Evolutionary conservation across 2,329 filamentous ascomycete genomes (phyloP), one percentile per base, ranked within the genome.

Genomic region (Laburnicola sp.): DNA sequence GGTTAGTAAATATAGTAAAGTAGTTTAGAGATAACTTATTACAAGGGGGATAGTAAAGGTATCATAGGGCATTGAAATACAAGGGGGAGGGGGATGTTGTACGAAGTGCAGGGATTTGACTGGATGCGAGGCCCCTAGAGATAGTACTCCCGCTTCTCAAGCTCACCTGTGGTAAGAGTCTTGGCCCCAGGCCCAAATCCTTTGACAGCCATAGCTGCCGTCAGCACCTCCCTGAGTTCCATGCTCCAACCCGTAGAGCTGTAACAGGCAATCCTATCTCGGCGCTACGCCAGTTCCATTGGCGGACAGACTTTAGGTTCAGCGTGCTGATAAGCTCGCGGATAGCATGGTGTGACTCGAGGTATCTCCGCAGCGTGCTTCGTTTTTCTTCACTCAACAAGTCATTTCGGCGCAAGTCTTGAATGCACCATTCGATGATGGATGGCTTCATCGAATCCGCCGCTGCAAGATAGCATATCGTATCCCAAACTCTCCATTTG

Each of bases 361-460:
- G 44, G 41, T 69, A 71, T 3, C 44, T n/a, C 31, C 64, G 58
- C 11, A 71, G 61, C 0, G 37, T 55, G n/a, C 47, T 51, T 43
- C 54, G 65, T 59, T 81, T 82, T 37, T 83, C 78, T 2, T 78
- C 73, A 4, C 75, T 76, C 22, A 84, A 66, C 1, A 81, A 61
- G 35, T 80, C 78, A 3, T 75, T 75, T 26, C 71, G 68, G 25
- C 84, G 64, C 16, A 85, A 66, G 2, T 80, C 77, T 9, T 72
- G 67, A 46, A 83, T 80, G 9, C 75, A 74, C 66, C 71, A 76
- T 25, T 72, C 66, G 4, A 85, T 69, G 6, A 69, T 63, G 0
- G 71, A n/a, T n/a, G n/a, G n/a, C 54, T 3, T 74, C 65, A 36
- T 74, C 69, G 47, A 83, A 74, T 50, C 76, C 53, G 4, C 50